These are phyloP conservation scores for Pythium apleroticum DNA, from an alignment of 352 stramenopile species.

Conservation along the genomic window DNA sequence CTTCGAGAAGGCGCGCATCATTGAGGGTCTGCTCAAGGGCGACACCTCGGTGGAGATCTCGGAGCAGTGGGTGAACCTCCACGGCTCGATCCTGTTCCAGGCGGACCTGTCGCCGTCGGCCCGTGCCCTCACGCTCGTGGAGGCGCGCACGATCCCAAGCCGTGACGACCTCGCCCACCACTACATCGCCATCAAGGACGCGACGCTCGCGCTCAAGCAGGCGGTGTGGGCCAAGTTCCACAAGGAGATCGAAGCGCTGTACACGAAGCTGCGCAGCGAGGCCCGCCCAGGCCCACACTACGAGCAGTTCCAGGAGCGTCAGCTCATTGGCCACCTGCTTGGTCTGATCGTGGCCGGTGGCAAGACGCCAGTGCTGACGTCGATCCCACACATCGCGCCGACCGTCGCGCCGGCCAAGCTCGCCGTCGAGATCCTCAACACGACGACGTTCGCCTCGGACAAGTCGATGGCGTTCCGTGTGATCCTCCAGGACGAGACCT, in stretches of 20 bases:
- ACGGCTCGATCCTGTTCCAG: slow-evolving; percentile 71
- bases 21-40: slow-evolving; percentile 55
- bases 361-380: slow-evolving; percentile 46
- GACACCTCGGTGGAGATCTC: slow-evolving; percentile 57
- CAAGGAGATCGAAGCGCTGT: slow-evolving; percentile 54
- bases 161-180: slow-evolving; percentile 69
- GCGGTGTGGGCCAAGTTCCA: slow-evolving; percentile 69
- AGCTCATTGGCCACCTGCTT: slow-evolving; percentile 65
- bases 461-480: slow-evolving; percentile 61
- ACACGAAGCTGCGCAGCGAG: slow-evolving; percentile 47
- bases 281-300: slow-evolving; percentile 50
- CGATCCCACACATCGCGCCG: slow-evolving; percentile 40
- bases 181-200: slow-evolving; percentile 62
- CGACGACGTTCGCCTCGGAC: slow-evolving; percentile 70
- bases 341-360: slow-evolving; percentile 59
- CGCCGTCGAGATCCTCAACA: slow-evolving; percentile 56
- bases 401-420: slow-evolving; percentile 47
- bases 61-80: slow-evolving; percentile 53
- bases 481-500: slow-evolving; percentile 63
- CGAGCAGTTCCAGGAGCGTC: slow-evolving; percentile 76
- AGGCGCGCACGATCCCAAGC: slow-evolving; percentile 59
- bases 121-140: slow-evolving; percentile 56
- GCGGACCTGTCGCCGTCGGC: slow-evolving; percentile 62
- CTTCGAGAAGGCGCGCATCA: slow-evolving; percentile 64
- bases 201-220: slow-evolving; percentile 62